These are phyloP conservation scores for Cercospora brassicicola DNA, from an alignment of 2,329 filamentous ascomycete species.

Conservation along the genomic window DNA sequence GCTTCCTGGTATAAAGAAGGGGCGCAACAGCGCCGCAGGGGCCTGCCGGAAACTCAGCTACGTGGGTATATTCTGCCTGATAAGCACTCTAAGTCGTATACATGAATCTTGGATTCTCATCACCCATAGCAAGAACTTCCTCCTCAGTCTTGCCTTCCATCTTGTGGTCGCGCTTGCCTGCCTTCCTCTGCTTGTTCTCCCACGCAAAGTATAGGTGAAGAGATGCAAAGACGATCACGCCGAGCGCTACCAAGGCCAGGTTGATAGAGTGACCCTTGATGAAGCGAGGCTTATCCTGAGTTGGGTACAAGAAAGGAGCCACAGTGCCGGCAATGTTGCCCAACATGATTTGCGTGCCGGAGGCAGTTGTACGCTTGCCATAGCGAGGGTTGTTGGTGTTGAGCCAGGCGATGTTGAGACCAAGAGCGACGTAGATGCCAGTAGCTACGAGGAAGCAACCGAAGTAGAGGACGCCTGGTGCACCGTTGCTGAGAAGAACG, in stretches of 20 bases:
- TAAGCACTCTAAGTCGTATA: constrained; percentile 40
- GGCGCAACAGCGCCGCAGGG: not conserved
- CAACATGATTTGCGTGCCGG: constrained; percentile 67
- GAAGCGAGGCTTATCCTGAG: constrained; percentile 48
- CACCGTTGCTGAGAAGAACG: constrained; percentile 61
- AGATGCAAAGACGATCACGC: constrained; percentile 42
- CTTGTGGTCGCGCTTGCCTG: constrained; percentile 45
- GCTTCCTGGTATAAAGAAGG: not conserved
- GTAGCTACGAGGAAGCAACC: constrained; percentile 74
- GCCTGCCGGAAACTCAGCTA: not conserved
- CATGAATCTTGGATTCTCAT: constrained; percentile 48
- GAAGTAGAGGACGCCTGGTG: constrained; percentile 68
- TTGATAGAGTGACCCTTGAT: constrained; percentile 50
- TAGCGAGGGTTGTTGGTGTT: constrained; percentile 67
- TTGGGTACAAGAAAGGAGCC: constrained; percentile 54
- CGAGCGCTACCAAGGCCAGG: constrained; percentile 51
- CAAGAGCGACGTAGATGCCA: constrained; percentile 65
- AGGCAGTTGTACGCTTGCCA: constrained; percentile 72
- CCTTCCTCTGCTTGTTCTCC: constrained; percentile 42
- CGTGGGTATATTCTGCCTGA: not conserved
- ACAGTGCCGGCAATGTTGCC: constrained; percentile 57
- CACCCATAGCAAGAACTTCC: constrained; percentile 48
- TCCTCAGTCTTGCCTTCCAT: constrained; percentile 46
- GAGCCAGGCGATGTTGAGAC: constrained; percentile 57
- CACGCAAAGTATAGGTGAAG: constrained; percentile 40